A percentile compares a stretch with the other conserved stretches of the same genome.
phyloP scores from a whole-genome alignment of 768 basidiomycete species.

The Hypsizygus marmoreus region DNA sequence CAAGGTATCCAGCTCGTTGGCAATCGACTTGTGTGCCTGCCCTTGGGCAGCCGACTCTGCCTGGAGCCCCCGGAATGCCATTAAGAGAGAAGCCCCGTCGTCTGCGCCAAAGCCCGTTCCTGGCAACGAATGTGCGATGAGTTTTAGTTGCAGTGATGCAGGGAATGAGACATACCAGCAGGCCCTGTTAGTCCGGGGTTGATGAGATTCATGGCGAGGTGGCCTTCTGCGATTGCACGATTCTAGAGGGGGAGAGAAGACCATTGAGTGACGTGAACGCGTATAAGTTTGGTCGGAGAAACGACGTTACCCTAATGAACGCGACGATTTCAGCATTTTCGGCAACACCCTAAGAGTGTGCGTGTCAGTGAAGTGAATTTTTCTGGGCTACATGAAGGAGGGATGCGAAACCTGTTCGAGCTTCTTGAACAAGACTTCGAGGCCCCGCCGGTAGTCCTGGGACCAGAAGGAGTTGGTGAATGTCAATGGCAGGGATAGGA shows the following conservation, averaged over 20 bases:
- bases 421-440: constrained; percentile 75
- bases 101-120: constrained; percentile 74
- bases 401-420: constrained; percentile 65
- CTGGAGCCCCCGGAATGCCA: constrained; percentile 80
- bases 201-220: constrained; percentile 60
- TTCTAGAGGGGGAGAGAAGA: constrained; percentile 47
- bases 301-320: constrained; percentile 74
- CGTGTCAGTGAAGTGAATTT: neutral
- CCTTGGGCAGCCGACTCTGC: constrained; percentile 72
- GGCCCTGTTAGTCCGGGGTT: constrained; percentile 50
- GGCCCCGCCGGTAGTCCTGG: constrained; percentile 82
- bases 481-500: constrained; percentile 83
- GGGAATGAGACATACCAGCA: constrained; percentile 39
- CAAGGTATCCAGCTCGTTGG: constrained; percentile 72
- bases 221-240: constrained; percentile 69
- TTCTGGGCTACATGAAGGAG: no score
- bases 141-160: neutral
- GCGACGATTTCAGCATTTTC: constrained; percentile 84
- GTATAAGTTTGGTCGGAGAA: constrained; percentile 3
- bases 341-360: constrained; percentile 58
- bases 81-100: constrained; percentile 80
- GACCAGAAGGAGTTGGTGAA: constrained; percentile 97
- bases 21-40: constrained; percentile 68
- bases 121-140: constrained; percentile 22
- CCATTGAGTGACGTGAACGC: constrained; percentile 1